Evolutionary conservation across 148 eudicot genomes (phyloP), one percentile per base, ranked within the genome.

Genomic region (Talinum fruticosum): DNA sequence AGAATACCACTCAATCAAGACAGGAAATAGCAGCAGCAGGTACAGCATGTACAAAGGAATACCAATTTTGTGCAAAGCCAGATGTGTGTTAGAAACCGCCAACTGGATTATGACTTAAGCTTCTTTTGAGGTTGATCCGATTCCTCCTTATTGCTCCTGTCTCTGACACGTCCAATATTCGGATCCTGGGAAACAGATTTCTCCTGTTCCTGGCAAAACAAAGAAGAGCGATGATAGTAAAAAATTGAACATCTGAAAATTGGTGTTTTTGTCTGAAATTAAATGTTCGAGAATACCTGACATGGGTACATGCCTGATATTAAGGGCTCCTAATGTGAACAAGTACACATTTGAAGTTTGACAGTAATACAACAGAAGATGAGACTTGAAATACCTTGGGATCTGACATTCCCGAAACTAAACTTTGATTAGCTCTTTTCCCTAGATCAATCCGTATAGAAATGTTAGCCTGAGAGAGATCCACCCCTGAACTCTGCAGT

Each of bases 381-480:
- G 38, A 23, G 59, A 14, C 16, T 21, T 16, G 23, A 57, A 59
- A 21, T 80, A 91, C 96, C 90, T 89, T 89, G 51, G 84, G 47
- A 70, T 38, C 69, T 44, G 87, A 78, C 66, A 76, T 33, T 13
- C 77, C 87, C 19, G 85, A 72, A 21, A 72, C 69, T 49, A 38
- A 71, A 78, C 83, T 86, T 65, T 80, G 81, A 69, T 83, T 86
- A 59, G 98, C 92, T 77, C 88, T 89, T 77, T 90, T 94, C 41
- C 97, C 97, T 70, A 92, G 89, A 88, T 92, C 89, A 78, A 94
- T 87, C 84, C 85, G 91, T 49, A 94, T 86, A 47, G 98, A 90
- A 72, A 92, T 84, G 74, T 81, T 89, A 62, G 98, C 96, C 65
- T 90, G 90, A 37, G 92, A 84, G 33, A 94, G 89, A 85, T 94